Conservation (phyloP, 495 filamentous ascomycete species). For the Parachaetomium inaequale region DNA sequence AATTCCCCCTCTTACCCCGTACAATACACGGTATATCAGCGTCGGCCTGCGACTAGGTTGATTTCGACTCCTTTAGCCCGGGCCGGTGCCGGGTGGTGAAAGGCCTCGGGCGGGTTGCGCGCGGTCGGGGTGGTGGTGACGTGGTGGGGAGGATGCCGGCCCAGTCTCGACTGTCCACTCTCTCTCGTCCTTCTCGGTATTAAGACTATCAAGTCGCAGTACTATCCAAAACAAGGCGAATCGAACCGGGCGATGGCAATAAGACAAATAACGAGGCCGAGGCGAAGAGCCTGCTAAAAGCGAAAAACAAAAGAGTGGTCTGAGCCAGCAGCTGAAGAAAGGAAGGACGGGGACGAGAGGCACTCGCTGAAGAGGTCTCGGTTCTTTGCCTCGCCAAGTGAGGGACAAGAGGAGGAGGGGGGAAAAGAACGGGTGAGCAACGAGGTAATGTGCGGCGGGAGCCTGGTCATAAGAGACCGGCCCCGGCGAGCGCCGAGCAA, state of each 20-base stretch:
- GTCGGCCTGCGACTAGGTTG: conserved; percentile 52
- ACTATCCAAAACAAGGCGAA: conserved; percentile 14
- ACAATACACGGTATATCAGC: conserved; percentile 25
- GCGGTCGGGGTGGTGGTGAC: background rate
- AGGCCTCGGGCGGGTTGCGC: background rate
- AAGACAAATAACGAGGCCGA: conserved; percentile 15
- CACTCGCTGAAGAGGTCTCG: conserved; percentile 33
- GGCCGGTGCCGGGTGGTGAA: conserved; percentile 2
- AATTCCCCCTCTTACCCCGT: conserved; percentile 23
- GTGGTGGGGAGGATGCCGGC: conserved; percentile 13
- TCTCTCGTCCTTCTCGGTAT: conserved; percentile 15
- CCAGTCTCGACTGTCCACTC: background rate
- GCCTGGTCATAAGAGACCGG: conserved; percentile 42
- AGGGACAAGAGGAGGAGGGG: conserved; percentile 23
- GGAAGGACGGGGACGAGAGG: conserved; percentile 41
- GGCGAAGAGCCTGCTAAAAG: conserved; percentile 24
- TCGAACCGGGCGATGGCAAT: background rate
- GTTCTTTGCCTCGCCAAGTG: conserved; percentile 33
- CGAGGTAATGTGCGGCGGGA: conserved; percentile 38
- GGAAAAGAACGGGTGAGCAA: conserved; percentile 17
- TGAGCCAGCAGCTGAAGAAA: conserved; percentile 57
- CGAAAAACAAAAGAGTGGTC: conserved; percentile 53
- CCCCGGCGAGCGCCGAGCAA: conserved; percentile 22
- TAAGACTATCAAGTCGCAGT: conserved; percentile 15
- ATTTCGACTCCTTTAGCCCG: conserved; percentile 23